A percentile compares a stretch with the other conserved stretches of the same genome.
These are phyloP conservation scores for Pseudocercospora vitis DNA, from an alignment of 2,329 filamentous ascomycete species.

Conservation along the genomic window DNA sequence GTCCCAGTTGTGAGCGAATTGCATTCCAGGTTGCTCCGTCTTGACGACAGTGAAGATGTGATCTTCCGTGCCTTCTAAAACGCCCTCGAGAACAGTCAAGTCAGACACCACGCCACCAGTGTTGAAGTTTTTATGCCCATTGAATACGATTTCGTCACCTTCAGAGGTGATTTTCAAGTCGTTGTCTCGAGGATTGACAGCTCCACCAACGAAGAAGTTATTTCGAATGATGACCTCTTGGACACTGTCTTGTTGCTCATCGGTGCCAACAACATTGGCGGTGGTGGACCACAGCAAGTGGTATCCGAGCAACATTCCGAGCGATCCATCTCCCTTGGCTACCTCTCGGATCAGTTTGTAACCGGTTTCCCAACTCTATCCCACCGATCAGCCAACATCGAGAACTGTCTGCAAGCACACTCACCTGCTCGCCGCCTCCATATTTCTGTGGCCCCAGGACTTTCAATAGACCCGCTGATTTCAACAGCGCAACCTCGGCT, in stretches of 20 bases:
- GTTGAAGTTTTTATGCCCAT: slow-evolving; percentile 66
- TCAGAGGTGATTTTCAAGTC: slow-evolving; percentile 59
- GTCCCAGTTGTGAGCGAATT: slow-evolving; percentile 63
- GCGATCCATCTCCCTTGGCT: slow-evolving; percentile 62
- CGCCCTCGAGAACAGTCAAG: slow-evolving; percentile 64
- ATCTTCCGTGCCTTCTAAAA: slow-evolving; percentile 57
- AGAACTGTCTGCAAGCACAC: background rate
- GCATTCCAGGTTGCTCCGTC: slow-evolving; percentile 59
- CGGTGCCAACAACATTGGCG: slow-evolving; percentile 59
- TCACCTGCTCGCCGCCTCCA: slow-evolving; percentile 50
- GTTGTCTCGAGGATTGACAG: slow-evolving; percentile 65
- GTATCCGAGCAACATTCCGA: slow-evolving; percentile 66
- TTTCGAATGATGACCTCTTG: slow-evolving; percentile 61
- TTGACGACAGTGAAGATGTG: slow-evolving; percentile 64
- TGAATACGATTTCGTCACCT: slow-evolving; percentile 58
- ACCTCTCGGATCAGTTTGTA: slow-evolving; percentile 63
- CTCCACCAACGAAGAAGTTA: slow-evolving; percentile 65
- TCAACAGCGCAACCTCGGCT: slow-evolving; percentile 54
- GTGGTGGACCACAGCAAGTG: slow-evolving; percentile 65
- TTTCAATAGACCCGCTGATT: slow-evolving; percentile 53
- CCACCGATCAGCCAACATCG: no score
- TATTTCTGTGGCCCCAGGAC: slow-evolving; percentile 52
- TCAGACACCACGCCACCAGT: slow-evolving; percentile 67
- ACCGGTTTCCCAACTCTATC: slow-evolving; percentile 53
- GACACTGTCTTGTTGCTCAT: slow-evolving; percentile 59